Evolutionary conservation across 2,329 filamentous ascomycete species (phyloP).

Genomic region (Westerdykella sp.): DNA sequence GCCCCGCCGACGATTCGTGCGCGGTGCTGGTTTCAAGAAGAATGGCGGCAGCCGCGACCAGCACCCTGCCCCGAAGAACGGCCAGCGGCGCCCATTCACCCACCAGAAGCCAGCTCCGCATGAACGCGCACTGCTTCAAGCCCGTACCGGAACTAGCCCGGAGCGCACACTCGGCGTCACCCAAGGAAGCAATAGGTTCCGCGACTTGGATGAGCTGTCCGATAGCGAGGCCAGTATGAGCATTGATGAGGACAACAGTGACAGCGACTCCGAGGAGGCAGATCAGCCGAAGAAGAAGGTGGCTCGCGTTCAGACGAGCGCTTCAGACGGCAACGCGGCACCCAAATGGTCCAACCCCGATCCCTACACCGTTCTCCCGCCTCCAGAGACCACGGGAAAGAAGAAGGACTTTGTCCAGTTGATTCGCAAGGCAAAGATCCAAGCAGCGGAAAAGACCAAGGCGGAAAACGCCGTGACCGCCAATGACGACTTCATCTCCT

Average conservation of each 20-base stretch:
- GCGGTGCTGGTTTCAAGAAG: background rate
- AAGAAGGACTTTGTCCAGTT: constrained; percentile 83
- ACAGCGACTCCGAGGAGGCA: constrained; percentile 8
- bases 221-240: constrained; percentile 35
- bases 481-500: constrained; percentile 82
- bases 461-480: constrained; percentile 42
- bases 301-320: constrained; percentile 12
- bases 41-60: constrained; percentile 14
- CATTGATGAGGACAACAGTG: constrained; percentile 16
- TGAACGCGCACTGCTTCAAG: constrained; percentile 40
- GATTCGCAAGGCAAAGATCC: constrained; percentile 79
- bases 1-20: background rate
- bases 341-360: constrained; percentile 96
- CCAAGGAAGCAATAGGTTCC: constrained; percentile 38
- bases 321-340: constrained; percentile 28
- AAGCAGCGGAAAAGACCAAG: constrained; percentile 50
- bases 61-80: constrained; percentile 8
- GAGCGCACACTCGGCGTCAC: constrained; percentile 43
- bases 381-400: constrained; percentile 65
- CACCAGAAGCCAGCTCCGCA: constrained; percentile 34
- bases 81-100: constrained; percentile 7
- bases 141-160: constrained; percentile 38
- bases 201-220: constrained; percentile 35
- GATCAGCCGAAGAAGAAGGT: constrained; percentile 22
- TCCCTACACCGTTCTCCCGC: constrained; percentile 80